Conservation (phyloP, 164 flowering plant genomes). For the Akebia trifoliata region DNA sequence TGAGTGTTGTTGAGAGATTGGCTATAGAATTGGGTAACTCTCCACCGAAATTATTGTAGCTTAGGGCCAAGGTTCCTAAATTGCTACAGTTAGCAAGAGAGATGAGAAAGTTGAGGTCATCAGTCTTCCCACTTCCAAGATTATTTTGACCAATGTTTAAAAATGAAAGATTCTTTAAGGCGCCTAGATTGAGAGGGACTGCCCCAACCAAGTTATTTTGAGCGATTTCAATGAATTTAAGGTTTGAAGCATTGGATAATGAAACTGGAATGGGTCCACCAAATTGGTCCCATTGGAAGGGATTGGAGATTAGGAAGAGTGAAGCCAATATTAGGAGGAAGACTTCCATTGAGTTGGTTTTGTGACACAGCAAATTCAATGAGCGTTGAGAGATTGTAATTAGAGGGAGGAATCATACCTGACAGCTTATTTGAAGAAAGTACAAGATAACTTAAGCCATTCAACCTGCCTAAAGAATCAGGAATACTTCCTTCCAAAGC, state of each 20-base stretch:
- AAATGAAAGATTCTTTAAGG: background rate
- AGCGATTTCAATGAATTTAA: background rate
- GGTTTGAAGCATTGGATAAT: background rate
- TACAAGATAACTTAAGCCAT: background rate
- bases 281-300: background rate
- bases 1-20: slow-evolving; percentile 6
- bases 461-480: background rate
- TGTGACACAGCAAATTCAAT: background rate
- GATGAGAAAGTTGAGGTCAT: background rate
- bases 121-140: background rate
- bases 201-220: background rate
- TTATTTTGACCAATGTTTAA: background rate
- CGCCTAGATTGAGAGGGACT: background rate
- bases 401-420: background rate
- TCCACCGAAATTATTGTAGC: background rate
- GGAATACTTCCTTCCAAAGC: slow-evolving; percentile 5
- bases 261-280: background rate
- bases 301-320: background rate
- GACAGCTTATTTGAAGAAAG: background rate
- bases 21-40: slow-evolving; percentile 6
- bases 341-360: background rate
- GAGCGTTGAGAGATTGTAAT: background rate
- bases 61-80: background rate
- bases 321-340: slow-evolving; percentile 1
- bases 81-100: slow-evolving; percentile 5